Percentiles rank a stretch among this genome's conserved stretches.
Conservation (phyloP, 2,329 filamentous ascomycete genomes). For the Lasiodiplodia sp. region DNA sequence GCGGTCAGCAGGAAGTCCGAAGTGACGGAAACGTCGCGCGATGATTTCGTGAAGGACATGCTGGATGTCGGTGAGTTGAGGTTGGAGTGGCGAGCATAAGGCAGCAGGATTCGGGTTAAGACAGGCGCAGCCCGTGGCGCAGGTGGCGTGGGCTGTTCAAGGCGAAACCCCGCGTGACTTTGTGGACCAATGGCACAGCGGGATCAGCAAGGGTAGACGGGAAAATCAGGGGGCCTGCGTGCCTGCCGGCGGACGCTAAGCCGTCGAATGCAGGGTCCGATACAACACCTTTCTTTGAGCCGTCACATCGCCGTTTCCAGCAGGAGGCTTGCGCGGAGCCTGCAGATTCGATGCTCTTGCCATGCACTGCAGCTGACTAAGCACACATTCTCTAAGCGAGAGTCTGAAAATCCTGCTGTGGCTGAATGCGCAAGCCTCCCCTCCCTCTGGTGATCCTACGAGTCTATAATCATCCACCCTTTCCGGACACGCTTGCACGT, state of each 20-base stretch:
- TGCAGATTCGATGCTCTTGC: neutral
- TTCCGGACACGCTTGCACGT: neutral
- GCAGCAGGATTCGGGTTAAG: neutral
- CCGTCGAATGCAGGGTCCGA: neutral
- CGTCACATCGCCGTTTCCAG: neutral
- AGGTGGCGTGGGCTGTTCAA: conserved; percentile 3
- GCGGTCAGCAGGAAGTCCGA: neutral
- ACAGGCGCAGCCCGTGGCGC: conserved; percentile 1
- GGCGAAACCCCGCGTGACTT: neutral
- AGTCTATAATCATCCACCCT: neutral
- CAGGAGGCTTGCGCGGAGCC: neutral
- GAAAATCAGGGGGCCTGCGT: neutral
- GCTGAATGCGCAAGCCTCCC: neutral
- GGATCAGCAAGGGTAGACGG: neutral
- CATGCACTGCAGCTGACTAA: conserved; percentile 1
- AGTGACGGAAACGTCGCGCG: conserved; percentile 1
- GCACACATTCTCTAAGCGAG: conserved; percentile 17
- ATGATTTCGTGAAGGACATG: conserved; percentile 9
- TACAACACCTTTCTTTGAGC: neutral
- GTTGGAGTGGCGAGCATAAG: neutral
- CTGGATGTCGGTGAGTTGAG: neutral
- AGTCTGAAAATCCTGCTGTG: neutral
- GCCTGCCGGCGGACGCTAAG: neutral
- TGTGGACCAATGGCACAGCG: conserved; percentile 1
- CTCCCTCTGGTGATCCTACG: neutral